A percentile compares a stretch with the other conserved stretches of the same genome.
Evolutionary conservation across 805 yeast species (phyloP).

Genomic region (Candida adriatica): DNA sequence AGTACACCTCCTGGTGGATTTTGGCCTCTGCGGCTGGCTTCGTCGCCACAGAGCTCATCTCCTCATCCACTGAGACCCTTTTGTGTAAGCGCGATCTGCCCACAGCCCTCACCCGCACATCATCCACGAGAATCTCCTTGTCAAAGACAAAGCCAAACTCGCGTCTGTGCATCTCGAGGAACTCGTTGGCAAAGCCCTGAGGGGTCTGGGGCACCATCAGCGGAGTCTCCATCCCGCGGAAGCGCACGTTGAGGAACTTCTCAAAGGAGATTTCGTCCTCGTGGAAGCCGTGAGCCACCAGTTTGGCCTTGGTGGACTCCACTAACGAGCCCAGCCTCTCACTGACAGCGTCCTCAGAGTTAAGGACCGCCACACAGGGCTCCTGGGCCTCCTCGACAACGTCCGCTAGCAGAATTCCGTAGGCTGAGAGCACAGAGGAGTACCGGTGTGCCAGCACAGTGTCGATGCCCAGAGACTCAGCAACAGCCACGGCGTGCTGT

Average conservation of each 20-base stretch:
- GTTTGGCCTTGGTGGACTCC: conserved; percentile 33
- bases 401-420: conserved; percentile 84
- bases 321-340: conserved; percentile 40
- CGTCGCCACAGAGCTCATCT: conserved; percentile 29
- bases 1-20: conserved; percentile 44
- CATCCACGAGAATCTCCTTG: conserved; percentile 59
- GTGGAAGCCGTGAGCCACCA: conserved; percentile 47
- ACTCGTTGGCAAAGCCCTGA: conserved; percentile 34
- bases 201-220: conserved; percentile 49
- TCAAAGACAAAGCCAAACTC: conserved; percentile 71
- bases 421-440: conserved; percentile 80
- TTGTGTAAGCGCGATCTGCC: conserved; percentile 47
- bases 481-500: conserved; percentile 78
- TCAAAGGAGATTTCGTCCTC: conserved; percentile 44
- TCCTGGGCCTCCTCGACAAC: conserved; percentile 75
- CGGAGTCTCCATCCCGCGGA: conserved; percentile 85
- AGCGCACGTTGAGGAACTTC: conserved; percentile 68
- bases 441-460: conserved; percentile 71
- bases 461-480: conserved; percentile 59
- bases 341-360: conserved; percentile 31
- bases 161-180: conserved; percentile 48
- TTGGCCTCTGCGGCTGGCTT: conserved; percentile 24
- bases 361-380: conserved; percentile 49
- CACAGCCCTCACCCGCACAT: conserved; percentile 65
- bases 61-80: conserved; percentile 44